Percentiles rank a stretch among this genome's conserved stretches.
phyloP scores from a whole-genome alignment of 2,329 filamentous ascomycete genomes.

The Colletotrichum orchidophilum region DNA sequence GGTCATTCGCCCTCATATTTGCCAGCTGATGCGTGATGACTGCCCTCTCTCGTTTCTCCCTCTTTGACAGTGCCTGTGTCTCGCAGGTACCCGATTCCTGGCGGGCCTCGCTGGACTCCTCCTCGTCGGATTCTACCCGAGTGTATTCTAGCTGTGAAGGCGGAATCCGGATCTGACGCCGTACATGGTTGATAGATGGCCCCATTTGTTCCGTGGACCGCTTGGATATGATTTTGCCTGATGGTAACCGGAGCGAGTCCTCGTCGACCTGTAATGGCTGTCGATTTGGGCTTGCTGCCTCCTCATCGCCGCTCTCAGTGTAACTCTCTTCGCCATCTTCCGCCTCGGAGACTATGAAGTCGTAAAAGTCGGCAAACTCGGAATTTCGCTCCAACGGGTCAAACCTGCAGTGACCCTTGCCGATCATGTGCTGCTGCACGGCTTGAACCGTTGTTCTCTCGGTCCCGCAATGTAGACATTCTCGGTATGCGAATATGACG shows the following conservation, averaged over 20 bases:
- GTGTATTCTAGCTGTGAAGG: background rate
- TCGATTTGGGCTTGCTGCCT: background rate
- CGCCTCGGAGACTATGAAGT: background rate
- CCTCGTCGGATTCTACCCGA: background rate
- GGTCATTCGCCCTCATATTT: conserved; percentile 40
- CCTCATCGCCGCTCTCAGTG: conserved; percentile 11
- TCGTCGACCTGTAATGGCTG: conserved; percentile 35
- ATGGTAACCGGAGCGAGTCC: conserved; percentile 45
- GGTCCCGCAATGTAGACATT: conserved; percentile 61
- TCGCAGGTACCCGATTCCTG: background rate
- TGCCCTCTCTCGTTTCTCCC: conserved; percentile 27
- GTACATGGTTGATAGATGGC: background rate
- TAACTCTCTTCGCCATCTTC: conserved; percentile 31
- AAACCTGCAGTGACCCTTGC: conserved; percentile 58
- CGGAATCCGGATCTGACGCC: background rate
- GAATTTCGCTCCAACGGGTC: conserved; percentile 45
- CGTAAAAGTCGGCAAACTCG: conserved; percentile 53
- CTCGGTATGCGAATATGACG: conserved; percentile 56
- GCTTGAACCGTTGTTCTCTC: conserved; percentile 52
- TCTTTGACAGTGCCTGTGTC: conserved; percentile 6
- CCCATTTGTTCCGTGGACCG: conserved; percentile 29
- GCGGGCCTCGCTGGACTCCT: background rate
- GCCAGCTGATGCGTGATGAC: conserved; percentile 35
- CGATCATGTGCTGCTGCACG: conserved; percentile 60
- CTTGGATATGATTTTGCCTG: conserved; percentile 46